A percentile compares a stretch with the other conserved stretches of the same genome.
Conservation (phyloP, 768 basidiomycete species). For the Vishniacozyma victoriae region DNA sequence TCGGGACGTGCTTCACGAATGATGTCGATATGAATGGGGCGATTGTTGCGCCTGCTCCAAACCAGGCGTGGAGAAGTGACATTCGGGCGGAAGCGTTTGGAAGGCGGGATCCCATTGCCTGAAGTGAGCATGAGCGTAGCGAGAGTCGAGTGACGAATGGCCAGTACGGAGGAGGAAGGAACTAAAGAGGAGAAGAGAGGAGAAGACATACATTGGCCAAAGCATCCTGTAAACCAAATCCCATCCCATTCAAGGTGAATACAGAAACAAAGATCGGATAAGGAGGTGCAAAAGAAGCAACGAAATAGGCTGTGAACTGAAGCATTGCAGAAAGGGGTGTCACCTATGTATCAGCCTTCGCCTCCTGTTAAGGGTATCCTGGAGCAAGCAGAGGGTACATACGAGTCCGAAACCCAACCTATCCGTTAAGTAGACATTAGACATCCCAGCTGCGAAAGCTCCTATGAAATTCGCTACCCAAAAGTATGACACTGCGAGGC, state of each 20-base stretch:
- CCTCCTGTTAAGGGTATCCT: background rate
- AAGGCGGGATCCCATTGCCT: conserved; percentile 51
- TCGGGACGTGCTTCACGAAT: conserved; percentile 50
- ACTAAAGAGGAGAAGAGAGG: too few species aligned
- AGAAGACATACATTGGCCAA: too few species aligned
- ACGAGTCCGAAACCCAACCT: conserved; percentile 43
- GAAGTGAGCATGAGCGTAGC: too few species aligned
- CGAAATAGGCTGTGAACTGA: conserved; percentile 35
- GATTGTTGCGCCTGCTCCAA: conserved; percentile 53
- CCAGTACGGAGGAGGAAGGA: too few species aligned
- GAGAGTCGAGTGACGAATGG: too few species aligned
- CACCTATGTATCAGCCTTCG: background rate
- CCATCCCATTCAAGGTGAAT: conserved; percentile 52
- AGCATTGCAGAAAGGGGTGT: conserved; percentile 21
- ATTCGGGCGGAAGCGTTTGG: conserved; percentile 49
- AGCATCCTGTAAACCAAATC: conserved; percentile 53
- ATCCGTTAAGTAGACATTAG: conserved; percentile 52
- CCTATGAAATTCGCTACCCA: conserved; percentile 54
- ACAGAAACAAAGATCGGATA: conserved; percentile 52
- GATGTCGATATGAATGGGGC: conserved; percentile 76
- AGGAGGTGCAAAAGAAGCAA: conserved; percentile 51
- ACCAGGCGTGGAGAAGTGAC: conserved; percentile 36
- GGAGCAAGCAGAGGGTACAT: conserved; percentile 2
- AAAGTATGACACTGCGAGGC: conserved; percentile 55
- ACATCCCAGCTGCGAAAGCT: conserved; percentile 51